A percentile compares a stretch with the other conserved stretches of the same genome.
Evolutionary conservation across 495 filamentous ascomycete genomes (phyloP).

Genomic region (Viridothelium virens): DNA sequence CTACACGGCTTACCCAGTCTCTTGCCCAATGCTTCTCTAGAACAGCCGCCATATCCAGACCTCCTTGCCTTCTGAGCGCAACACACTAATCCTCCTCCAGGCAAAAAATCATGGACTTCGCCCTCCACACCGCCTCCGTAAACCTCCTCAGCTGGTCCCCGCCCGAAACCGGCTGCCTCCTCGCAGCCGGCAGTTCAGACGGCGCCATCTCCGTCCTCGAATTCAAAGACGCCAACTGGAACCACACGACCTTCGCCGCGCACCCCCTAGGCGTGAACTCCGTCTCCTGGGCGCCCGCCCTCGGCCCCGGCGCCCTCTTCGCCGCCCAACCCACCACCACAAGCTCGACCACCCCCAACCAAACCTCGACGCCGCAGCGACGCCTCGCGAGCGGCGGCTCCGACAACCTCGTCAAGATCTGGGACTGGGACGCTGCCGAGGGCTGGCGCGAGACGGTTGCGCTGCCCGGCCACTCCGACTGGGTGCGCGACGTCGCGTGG

Average conservation of each 20-base stretch:
- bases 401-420: slow-evolving; percentile 88
- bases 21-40: background rate
- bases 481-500: slow-evolving; percentile 98
- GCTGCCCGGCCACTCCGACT: slow-evolving; percentile 78
- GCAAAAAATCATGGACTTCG: slow-evolving; percentile 78
- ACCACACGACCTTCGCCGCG: slow-evolving; percentile 78
- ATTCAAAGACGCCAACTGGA: slow-evolving; percentile 87
- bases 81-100: background rate
- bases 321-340: background rate
- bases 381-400: slow-evolving; percentile 90
- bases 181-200: slow-evolving; percentile 89
- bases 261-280: slow-evolving; percentile 91
- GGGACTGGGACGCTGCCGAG: slow-evolving; percentile 51
- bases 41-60: background rate
- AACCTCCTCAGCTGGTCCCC: slow-evolving; percentile 98
- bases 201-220: slow-evolving; percentile 89
- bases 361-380: slow-evolving; percentile 39
- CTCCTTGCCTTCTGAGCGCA: slow-evolving; percentile 26
- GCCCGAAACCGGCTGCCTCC: slow-evolving; percentile 86
- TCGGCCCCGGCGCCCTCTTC: slow-evolving; percentile 1
- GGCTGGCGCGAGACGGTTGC: slow-evolving; percentile 47
- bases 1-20: background rate
- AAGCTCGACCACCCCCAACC: slow-evolving; percentile 24
- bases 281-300: slow-evolving; percentile 74
- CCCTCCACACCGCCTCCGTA: slow-evolving; percentile 84